phyloP scores from a whole-genome alignment of 73 alveolate species.

The Paramecium primaurelia region DNA sequence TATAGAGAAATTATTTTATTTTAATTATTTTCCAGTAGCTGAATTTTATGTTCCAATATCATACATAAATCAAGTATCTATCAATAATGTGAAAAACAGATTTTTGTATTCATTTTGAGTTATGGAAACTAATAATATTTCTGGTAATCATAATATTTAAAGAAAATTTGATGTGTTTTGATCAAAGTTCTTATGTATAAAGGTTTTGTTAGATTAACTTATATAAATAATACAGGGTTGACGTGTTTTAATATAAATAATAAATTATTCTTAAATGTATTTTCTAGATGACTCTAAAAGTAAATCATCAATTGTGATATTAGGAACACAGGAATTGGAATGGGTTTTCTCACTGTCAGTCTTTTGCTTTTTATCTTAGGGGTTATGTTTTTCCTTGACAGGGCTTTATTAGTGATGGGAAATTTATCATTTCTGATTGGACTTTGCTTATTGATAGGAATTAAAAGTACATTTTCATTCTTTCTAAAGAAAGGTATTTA shows the following conservation, averaged over 20 bases:
- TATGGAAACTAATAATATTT: background rate
- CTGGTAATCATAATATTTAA: background rate
- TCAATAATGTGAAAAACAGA: background rate
- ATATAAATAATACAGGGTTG: background rate
- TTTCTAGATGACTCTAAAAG: constrained; percentile 40
- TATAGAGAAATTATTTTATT: too few species aligned
- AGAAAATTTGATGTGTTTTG: background rate
- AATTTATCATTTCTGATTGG: constrained; percentile 28
- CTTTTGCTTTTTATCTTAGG: background rate
- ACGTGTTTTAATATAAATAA: background rate
- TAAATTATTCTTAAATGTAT: background rate
- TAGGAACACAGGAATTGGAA: constrained; percentile 20
- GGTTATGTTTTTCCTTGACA: background rate
- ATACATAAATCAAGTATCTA: background rate
- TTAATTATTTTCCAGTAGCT: background rate
- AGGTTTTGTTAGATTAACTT: background rate
- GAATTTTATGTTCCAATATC: too few species aligned
- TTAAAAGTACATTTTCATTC: background rate
- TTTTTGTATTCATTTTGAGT: background rate
- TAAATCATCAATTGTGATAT: background rate
- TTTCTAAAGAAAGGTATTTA: constrained; percentile 4
- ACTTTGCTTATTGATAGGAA: background rate
- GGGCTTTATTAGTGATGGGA: constrained; percentile 11
- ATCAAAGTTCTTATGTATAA: too few species aligned
- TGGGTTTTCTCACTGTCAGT: constrained; percentile 41